phyloP scores from a whole-genome alignment of 345 rosid species.

The Rhizophora mangle region DNA sequence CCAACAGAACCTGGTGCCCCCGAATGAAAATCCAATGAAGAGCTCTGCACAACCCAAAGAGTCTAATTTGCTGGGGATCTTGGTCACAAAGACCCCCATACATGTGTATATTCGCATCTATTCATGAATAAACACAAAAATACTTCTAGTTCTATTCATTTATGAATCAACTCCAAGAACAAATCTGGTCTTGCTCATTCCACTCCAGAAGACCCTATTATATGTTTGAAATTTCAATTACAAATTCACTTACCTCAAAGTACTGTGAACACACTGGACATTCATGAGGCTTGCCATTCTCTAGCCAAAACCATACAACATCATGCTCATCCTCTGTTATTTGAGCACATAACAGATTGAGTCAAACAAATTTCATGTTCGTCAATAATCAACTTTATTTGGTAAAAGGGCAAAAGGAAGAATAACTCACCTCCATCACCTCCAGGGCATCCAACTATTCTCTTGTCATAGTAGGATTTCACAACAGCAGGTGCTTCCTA shows the following conservation, averaged over 20 bases:
- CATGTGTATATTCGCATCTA: not conserved
- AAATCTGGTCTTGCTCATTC: constrained; percentile 9
- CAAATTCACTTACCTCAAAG: constrained; percentile 61
- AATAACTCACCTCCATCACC: constrained; percentile 69
- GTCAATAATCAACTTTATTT: not conserved
- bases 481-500: constrained; percentile 78
- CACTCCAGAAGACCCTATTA: not conserved
- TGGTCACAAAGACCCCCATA: no score
- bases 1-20: no score
- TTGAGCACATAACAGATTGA: not conserved
- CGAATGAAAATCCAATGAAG: no score
- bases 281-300: constrained; percentile 75
- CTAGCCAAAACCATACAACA: constrained; percentile 97
- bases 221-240: not conserved
- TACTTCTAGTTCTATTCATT: not conserved
- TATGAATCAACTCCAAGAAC: not conserved
- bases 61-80: no score
- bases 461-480: constrained; percentile 67
- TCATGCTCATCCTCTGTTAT: constrained; percentile 88
- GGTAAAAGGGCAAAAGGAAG: constrained; percentile 2
- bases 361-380: not conserved
- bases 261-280: constrained; percentile 86
- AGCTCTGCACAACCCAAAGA: no score
- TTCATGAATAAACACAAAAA: not conserved
- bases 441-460: constrained; percentile 89